Base-by-base conservation (phyloP, 1,284 basidiomycete genomes). In the Tilletia walkeri region DNA sequence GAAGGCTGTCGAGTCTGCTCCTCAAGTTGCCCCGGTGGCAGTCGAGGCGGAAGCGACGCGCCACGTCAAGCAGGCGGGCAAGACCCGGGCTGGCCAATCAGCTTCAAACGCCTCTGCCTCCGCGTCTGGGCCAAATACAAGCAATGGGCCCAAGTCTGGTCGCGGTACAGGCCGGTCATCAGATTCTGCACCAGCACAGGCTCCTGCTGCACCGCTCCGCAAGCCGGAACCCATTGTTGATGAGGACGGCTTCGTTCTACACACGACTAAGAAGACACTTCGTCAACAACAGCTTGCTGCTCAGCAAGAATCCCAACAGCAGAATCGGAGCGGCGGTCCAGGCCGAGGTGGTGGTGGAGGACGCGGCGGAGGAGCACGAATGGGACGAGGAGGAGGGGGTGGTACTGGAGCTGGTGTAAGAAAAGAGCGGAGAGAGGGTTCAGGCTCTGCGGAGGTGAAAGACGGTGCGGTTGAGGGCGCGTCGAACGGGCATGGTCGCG, bases 171-270 rank as follows among this genome's bases (percentile, higher is more conserved):
- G 34, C 4, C 54, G 12, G 12, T 2, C 54, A 24, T 56, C 54
- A 14, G 54, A 14, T 14, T 10, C 54, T 4, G 54, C 20, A 4
- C 9, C 41, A 45, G 41, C 30, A 12, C 59, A 6, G 9, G 16
- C 9, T 12, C 45, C 65, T 12, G 36, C 63, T 10, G 38, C 65
- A 7, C 18, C 34, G 4, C 39, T 50, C 9, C 65, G 65, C 47
- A 69, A 69, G n/a, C 34, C 59, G 30, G 65, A 70, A 49, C 73
- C 73, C 1, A 72, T 72, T 53, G 72, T 77, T 34, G 76, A 77
- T 53, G 70, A 77, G 50, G 76, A 77, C 59, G 76, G 76, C 24
- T 77, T 77, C 49, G 75, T 75, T 38, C 56, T 75, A 20, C 74
- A 75, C 24, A 70, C 72, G 50, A 77, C 72, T 59, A 77, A 77